Percentiles rank a stretch among this genome's conserved stretches.
These are phyloP conservation scores for Rhizopogon rudus DNA, from an alignment of 768 basidiomycete species.

Conservation along the genomic window DNA sequence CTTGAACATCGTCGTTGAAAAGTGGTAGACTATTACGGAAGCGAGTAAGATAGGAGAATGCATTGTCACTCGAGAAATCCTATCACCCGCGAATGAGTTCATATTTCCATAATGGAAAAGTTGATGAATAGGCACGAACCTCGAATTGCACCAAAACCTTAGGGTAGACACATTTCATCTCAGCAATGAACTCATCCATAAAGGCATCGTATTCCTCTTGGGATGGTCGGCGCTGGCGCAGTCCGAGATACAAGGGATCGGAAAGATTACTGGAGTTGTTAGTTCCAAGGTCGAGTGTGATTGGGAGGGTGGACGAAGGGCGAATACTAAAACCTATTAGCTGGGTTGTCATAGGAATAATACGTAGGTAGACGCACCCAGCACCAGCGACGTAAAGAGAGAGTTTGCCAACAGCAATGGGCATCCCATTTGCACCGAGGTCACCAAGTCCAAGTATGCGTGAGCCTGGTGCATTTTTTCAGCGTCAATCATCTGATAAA, in stretches of 20 bases:
- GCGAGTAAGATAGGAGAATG: constrained; percentile 77
- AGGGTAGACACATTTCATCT: constrained; percentile 71
- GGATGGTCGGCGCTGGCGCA: constrained; percentile 63
- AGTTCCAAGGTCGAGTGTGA: constrained; percentile 85
- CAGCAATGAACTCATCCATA: constrained; percentile 92
- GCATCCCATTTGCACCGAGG: constrained; percentile 81
- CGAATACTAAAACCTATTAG: constrained; percentile 47
- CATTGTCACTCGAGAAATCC: constrained; percentile 92
- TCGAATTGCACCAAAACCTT: constrained; percentile 85
- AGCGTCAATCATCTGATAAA: neutral
- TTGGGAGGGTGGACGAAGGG: constrained; percentile 74
- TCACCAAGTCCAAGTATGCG: constrained; percentile 89
- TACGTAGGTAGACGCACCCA: constrained; percentile 45
- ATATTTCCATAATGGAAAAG: neutral
- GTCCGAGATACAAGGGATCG: constrained; percentile 88
- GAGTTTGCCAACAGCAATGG: constrained; percentile 89
- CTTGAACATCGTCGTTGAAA: constrained; percentile 92
- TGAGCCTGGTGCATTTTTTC: constrained; percentile 44
- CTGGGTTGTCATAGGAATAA: neutral
- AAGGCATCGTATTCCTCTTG: constrained; percentile 69
- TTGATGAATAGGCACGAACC: constrained; percentile 27
- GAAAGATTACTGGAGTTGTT: constrained; percentile 76
- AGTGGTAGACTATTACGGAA: constrained; percentile 73
- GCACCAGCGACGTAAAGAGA: constrained; percentile 88
- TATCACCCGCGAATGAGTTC: constrained; percentile 20